A percentile compares a stretch with the other conserved stretches of the same genome.
Evolutionary conservation across 305 asterid genomes (phyloP).

Genomic region (Fraxinus albicans): DNA sequence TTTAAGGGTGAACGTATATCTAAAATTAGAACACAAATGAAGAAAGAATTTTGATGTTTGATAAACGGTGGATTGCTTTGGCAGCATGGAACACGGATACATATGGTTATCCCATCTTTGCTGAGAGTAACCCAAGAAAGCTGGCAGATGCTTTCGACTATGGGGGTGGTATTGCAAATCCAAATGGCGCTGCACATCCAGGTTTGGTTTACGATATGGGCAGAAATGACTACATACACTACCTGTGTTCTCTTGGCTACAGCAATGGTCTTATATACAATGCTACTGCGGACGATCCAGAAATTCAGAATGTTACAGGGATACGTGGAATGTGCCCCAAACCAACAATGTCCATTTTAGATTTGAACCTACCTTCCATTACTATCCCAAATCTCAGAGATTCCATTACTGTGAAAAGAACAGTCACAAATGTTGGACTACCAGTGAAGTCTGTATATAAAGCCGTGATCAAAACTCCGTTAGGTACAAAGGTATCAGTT

Average conservation of each 20-base stretch:
- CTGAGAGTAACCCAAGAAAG: conserved; percentile 15
- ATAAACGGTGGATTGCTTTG: neutral
- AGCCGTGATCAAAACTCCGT: conserved; percentile 22
- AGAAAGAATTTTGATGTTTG: neutral
- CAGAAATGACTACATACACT: conserved; percentile 20
- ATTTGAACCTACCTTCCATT: conserved; percentile 30
- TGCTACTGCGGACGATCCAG: neutral
- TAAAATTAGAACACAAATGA: too few relatives aligned
- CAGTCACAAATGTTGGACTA: conserved; percentile 28
- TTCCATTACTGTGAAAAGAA: conserved; percentile 9
- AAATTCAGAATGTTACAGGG: neutral
- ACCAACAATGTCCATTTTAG: neutral
- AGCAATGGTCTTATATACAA: neutral
- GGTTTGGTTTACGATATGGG: conserved; percentile 35
- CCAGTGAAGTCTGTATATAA: conserved; percentile 16
- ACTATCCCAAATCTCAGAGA: conserved; percentile 18
- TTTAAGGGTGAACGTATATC: too few relatives aligned
- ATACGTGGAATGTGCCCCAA: conserved; percentile 10
- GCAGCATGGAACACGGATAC: conserved; percentile 20
- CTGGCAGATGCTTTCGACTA: conserved; percentile 32
- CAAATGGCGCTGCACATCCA: conserved; percentile 29
- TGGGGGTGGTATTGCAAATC: conserved; percentile 34
- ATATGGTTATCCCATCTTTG: conserved; percentile 21
- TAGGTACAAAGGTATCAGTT: conserved; percentile 1
- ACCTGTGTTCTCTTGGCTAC: conserved; percentile 27